phyloP scores from a whole-genome alignment of 1,284 basidiomycete species.

The Rhodotorula sp. region DNA sequence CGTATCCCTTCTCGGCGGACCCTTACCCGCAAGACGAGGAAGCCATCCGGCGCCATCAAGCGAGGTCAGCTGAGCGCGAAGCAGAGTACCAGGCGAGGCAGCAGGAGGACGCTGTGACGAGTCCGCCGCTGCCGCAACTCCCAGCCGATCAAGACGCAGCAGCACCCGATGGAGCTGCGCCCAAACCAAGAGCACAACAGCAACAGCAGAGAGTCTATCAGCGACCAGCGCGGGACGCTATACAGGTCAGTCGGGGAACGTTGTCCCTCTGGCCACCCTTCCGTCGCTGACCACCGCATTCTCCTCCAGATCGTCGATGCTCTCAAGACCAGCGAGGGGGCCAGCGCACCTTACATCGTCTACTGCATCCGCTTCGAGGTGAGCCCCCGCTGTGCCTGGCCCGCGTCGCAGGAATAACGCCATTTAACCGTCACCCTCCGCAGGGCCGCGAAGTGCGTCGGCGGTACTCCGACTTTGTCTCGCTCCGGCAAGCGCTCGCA shows the following conservation, averaged over 20 bases:
- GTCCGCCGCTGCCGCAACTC: slow-evolving; percentile 8
- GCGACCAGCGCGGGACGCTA: slow-evolving; percentile 17
- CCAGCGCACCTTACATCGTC: slow-evolving; percentile 82
- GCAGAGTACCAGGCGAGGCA: not conserved
- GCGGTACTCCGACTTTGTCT: slow-evolving; percentile 97
- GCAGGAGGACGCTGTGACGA: slow-evolving; percentile 3
- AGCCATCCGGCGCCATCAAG: slow-evolving; percentile 2
- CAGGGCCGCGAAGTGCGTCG: slow-evolving; percentile 81
- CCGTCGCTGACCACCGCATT: not conserved
- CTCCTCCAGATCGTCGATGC: slow-evolving; percentile 80
- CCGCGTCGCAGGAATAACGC: not conserved
- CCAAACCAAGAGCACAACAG: not conserved
- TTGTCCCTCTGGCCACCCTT: not conserved
- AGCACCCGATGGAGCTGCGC: no score
- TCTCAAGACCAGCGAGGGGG: slow-evolving; percentile 85
- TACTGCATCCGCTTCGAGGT: slow-evolving; percentile 92
- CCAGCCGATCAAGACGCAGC: not conserved
- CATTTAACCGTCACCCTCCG: not conserved
- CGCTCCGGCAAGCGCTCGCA: slow-evolving; percentile 75
- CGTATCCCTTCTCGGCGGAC: slow-evolving; percentile 26
- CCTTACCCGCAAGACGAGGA: slow-evolving; percentile 14
- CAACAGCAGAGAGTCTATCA: slow-evolving; percentile 1
- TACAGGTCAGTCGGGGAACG: slow-evolving; percentile 18
- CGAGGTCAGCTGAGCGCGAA: not conserved
- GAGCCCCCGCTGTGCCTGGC: slow-evolving; percentile 47